Evolutionary conservation across 495 filamentous ascomycete species (phyloP), one percentile per base, ranked within the genome.

Genomic region (Aspergillus avenaceus): DNA sequence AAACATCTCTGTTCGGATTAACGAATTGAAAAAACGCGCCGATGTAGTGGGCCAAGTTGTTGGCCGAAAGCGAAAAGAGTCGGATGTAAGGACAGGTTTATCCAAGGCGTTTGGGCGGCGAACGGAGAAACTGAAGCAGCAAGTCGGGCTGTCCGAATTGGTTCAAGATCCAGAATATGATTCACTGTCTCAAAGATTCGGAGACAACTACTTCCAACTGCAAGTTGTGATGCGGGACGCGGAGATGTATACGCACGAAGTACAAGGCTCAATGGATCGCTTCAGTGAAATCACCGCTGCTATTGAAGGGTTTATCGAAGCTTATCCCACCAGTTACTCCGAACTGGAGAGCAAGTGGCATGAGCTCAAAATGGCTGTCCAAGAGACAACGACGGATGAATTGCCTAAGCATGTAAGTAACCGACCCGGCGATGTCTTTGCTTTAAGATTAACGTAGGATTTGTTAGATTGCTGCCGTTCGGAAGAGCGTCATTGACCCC

Each of bases 341-440:
- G 91, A 97, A 63, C 65, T 95, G 31, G 92, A 96, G 69, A 85
- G 82, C 67, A 93, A 91, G 64, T 97, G 92, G 91, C 86, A 84
- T 29, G 85, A 82, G 36, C 89, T 92, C 63, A 90, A 86, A 49
- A 78, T 86, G 50, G 83, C 84, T 14, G 85, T 93, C 66, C 78
- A 85, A 54, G 91, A 95, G 42, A 84, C 97, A 46, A 80, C 86
- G 53, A 84, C 79, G 21, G 78, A 85, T 36, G 84, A 84, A 11
- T 72, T 97, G 21, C 83, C 88, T 28, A 88, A 92, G 59, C 93
- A 98, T 79, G 86, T 95, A 70, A 80, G 89, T 78, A 21, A n/a
- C n/a, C 4, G 4, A 9, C 23, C 14, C 13, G n/a, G 5, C 8
- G 2, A 24, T 14, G 34, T 14, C 3, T 28, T 50, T 9, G 27